phyloP scores from a whole-genome alignment of 768 basidiomycete genomes.

The Trametes cinnabarina region DNA sequence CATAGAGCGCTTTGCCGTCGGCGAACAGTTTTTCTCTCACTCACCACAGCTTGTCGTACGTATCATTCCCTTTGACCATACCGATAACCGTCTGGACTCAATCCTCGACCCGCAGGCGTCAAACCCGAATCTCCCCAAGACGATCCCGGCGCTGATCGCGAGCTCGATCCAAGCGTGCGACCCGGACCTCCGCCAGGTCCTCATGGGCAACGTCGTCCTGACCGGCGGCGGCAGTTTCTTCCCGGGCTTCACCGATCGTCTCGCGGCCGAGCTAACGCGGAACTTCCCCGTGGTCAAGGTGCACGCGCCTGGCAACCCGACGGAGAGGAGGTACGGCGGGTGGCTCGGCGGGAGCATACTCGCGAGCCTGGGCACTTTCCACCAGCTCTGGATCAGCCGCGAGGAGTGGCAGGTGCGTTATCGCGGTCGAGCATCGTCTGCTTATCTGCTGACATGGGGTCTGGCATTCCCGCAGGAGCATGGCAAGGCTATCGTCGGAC shows the following conservation, averaged over 20 bases:
- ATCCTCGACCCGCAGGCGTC: conserved; percentile 32
- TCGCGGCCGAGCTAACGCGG: conserved; percentile 71
- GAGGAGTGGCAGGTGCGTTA: conserved; percentile 85
- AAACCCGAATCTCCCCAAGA: conserved; percentile 72
- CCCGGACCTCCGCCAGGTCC: conserved; percentile 84
- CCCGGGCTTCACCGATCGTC: conserved; percentile 80
- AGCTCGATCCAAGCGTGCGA: conserved; percentile 84
- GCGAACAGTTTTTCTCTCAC: conserved; percentile 89
- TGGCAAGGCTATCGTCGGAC: conserved; percentile 77
- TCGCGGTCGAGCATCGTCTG: neutral
- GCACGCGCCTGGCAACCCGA: conserved; percentile 86
- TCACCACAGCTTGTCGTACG: conserved; percentile 35
- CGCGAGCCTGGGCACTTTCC: conserved; percentile 94
- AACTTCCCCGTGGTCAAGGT: conserved; percentile 87
- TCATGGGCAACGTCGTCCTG: conserved; percentile 91
- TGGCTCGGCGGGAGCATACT: conserved; percentile 98
- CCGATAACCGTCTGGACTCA: neutral
- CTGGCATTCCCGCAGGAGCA: neutral
- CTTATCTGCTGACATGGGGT: neutral
- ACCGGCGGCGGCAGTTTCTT: conserved; percentile 93
- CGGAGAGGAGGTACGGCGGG: conserved; percentile 86
- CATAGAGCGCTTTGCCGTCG: conserved; percentile 74
- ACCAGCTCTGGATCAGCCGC: conserved; percentile 92
- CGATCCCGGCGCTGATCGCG: conserved; percentile 70
- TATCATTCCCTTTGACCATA: neutral